Base-by-base conservation (phyloP, 176 grass and related monocot genomes). In the Otatea glauca region DNA sequence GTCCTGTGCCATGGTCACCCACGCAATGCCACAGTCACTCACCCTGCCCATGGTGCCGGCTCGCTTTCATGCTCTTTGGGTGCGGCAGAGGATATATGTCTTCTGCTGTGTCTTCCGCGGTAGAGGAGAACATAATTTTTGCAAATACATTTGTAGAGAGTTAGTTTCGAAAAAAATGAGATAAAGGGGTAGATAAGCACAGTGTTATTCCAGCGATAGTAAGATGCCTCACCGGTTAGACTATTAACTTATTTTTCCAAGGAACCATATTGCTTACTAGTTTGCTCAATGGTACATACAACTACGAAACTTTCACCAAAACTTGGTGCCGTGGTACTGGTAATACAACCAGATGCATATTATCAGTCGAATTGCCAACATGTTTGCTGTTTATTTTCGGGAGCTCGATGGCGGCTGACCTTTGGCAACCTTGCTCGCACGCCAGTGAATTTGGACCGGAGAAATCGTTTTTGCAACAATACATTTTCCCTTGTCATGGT, bases 321-420 rank as follows among this genome's bases (percentile, higher is more conserved):
- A 29, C 29, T 29, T 29, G 29, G 29, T 29, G 29, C 29, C 35
- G 35, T 20, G 17, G 17, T 7, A 54, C 50, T 6, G 50, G 5
- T 1, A 20, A 21, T 9, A 29, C 60, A 29, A 63, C 24, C 24
- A 17, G 16, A 32, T 7, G 14, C 27, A 7, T 32, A 7, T 32
- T 65, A 3, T 34, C 62, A 7, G 13, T 16, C 14, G 62, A 65
- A 7, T 15, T 34, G 13, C 27, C 70, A 20, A 18, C 47, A 51
- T 17, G 45, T 50, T 80, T 35, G 27, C 0, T n/a, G 53, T 39
- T 35, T 32, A 32, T 27, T 25, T 21, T 1, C 1, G 7, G 0
- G 23, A 27, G 37, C 56, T 18, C 47, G 81, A 71, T 44, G 86
- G 58, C 66, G 35, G 74, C 76, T 41, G 81, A 82, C 65, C 71